Percentiles rank a stretch among this genome's conserved stretches.
Conservation (phyloP, 306 rosid species). For the Vicia sativa region DNA sequence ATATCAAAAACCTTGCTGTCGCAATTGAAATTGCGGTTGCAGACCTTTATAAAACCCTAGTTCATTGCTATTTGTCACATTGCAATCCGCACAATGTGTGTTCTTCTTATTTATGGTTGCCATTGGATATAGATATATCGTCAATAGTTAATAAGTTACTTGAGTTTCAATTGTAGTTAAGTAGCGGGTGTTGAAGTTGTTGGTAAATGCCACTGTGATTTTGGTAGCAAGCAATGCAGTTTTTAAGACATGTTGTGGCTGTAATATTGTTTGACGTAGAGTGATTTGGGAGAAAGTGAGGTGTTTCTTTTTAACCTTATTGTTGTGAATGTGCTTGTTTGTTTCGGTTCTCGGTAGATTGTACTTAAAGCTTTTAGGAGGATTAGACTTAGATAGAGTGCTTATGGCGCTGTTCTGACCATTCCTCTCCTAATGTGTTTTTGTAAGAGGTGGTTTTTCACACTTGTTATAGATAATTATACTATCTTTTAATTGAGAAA, state of each 20-base stretch:
- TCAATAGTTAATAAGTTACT: neutral
- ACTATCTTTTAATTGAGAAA: neutral
- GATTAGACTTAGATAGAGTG: neutral
- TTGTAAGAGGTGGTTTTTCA: neutral
- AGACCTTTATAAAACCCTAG: neutral
- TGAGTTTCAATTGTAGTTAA: neutral
- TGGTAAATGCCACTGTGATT: neutral
- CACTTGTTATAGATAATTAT: neutral
- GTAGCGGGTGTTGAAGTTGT: slow-evolving; percentile 1
- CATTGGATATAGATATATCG: neutral
- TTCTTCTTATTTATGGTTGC: neutral
- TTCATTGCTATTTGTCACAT: neutral
- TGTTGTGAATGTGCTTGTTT: neutral
- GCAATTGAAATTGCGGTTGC: neutral
- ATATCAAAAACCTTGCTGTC: neutral
- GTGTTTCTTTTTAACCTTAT: slow-evolving; percentile 3
- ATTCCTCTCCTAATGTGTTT: neutral
- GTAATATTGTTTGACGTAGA: neutral
- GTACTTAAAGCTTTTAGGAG: neutral
- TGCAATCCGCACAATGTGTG: neutral
- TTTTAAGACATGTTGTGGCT: neutral
- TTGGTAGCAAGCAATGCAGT: neutral
- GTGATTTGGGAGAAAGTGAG: neutral
- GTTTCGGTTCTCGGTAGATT: neutral
- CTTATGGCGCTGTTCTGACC: neutral